These are phyloP conservation scores for Stagonosporopsis chrysanthemi DNA, from an alignment of 2,329 filamentous ascomycete species.

Conservation along the genomic window DNA sequence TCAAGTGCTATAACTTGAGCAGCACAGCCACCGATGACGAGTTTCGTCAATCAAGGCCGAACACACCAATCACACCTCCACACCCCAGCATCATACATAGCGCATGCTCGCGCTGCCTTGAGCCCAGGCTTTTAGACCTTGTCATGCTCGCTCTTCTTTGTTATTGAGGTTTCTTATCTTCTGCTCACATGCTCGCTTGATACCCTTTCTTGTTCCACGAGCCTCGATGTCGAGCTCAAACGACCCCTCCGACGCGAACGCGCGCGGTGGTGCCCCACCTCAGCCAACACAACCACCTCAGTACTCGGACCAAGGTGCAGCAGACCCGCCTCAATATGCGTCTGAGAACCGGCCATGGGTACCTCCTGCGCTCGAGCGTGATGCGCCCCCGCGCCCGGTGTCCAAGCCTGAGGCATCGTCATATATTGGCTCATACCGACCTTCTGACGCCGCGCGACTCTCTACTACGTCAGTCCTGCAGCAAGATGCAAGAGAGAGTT, in stretches of 20 bases:
- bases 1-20: background rate
- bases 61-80: conserved; percentile 6
- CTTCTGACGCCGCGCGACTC: conserved; percentile 26
- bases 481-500: background rate
- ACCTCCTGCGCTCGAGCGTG: conserved; percentile 1
- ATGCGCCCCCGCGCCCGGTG: conserved; percentile 11
- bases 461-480: conserved; percentile 20
- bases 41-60: background rate
- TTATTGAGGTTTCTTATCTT: background rate
- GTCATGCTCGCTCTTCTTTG: background rate
- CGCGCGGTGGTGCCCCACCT: conserved; percentile 31
- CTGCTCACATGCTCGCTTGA: conserved; percentile 12
- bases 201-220: conserved; percentile 4
- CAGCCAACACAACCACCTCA: conserved; percentile 9
- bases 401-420: conserved; percentile 38
- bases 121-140: conserved; percentile 11
- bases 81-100: conserved; percentile 19
- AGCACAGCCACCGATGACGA: conserved; percentile 21
- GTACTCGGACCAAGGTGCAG: conserved; percentile 18
- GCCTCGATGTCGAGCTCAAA: conserved; percentile 33
- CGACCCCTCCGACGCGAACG: conserved; percentile 24
- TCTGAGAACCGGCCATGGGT: conserved; percentile 15
- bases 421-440: conserved; percentile 40
- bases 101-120: conserved; percentile 5
- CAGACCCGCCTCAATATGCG: conserved; percentile 23